phyloP scores from a whole-genome alignment of 1,284 basidiomycete species.

The Ustilago crameri region DNA sequence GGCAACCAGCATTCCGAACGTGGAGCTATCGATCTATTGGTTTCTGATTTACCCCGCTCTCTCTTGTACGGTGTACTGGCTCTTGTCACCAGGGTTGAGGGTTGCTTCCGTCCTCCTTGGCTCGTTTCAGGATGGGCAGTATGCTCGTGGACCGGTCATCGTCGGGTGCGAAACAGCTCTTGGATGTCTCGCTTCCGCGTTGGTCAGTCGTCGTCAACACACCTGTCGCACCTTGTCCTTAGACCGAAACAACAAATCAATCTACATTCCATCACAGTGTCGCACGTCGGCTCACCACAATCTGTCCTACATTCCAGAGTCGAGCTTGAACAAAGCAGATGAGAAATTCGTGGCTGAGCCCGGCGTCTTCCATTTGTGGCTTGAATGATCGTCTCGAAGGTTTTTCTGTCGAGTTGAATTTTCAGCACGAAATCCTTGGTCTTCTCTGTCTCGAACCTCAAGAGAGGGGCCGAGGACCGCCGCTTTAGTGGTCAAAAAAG shows the following conservation, averaged over 20 bases:
- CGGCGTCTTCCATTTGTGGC: conserved; percentile 14
- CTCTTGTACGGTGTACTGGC: neutral
- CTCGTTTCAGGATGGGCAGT: too few relatives aligned
- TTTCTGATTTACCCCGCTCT: neutral
- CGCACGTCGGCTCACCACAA: too few relatives aligned
- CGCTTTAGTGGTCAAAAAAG: too few relatives aligned
- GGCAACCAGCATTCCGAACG: conserved; percentile 5
- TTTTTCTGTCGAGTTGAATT: neutral
- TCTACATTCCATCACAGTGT: too few relatives aligned
- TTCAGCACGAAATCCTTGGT: neutral
- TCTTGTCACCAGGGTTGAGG: conserved; percentile 3
- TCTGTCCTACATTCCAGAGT: too few relatives aligned
- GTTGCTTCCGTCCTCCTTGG: neutral
- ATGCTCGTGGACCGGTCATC: too few relatives aligned
- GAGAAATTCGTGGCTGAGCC: conserved; percentile 3
- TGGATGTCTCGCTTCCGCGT: too few relatives aligned
- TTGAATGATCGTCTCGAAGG: conserved; percentile 20
- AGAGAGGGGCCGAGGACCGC: neutral
- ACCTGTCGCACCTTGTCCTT: too few relatives aligned
- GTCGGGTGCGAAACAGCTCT: too few relatives aligned
- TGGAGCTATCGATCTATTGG: neutral
- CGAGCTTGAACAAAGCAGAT: neutral
- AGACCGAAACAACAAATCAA: neutral
- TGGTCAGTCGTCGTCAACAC: too few relatives aligned
- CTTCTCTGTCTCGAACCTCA: neutral